These are phyloP conservation scores for Byssothecium circinans DNA, from an alignment of 2,329 filamentous ascomycete species.

Conservation along the genomic window DNA sequence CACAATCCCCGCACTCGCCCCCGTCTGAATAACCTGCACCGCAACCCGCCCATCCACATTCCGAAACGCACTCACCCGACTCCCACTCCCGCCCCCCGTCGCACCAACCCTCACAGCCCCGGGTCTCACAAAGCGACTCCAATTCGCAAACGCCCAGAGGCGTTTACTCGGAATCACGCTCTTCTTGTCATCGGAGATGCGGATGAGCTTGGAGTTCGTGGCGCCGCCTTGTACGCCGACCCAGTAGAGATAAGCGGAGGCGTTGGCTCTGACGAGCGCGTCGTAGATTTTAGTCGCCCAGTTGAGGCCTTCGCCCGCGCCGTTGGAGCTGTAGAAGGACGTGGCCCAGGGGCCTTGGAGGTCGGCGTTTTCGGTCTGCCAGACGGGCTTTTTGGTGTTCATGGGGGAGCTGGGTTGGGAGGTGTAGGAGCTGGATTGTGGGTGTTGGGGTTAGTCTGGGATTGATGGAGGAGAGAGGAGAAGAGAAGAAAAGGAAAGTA, in stretches of 20 bases:
- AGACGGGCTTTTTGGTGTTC: conserved; percentile 48
- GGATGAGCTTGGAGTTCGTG: conserved; percentile 40
- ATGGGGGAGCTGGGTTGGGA: conserved; percentile 22
- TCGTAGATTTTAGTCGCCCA: conserved; percentile 59
- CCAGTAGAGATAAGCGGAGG: conserved; percentile 60
- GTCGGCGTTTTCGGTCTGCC: conserved; percentile 58
- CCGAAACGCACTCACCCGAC: conserved; percentile 38
- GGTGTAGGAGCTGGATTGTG: conserved; percentile 19
- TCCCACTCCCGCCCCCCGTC: conserved; percentile 32
- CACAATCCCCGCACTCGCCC: conserved; percentile 15
- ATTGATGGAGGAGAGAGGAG: too few species aligned
- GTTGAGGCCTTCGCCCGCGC: conserved; percentile 55
- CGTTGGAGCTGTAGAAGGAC: conserved; percentile 52
- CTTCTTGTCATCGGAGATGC: conserved; percentile 39
- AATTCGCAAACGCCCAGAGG: conserved; percentile 49
- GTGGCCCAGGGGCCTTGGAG: conserved; percentile 45
- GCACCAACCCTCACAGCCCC: conserved; percentile 43
- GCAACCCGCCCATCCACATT: conserved; percentile 38
- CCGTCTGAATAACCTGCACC: conserved; percentile 44
- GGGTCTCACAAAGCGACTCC: conserved; percentile 42
- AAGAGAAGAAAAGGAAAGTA: too few species aligned
- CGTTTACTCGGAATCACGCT: conserved; percentile 37
- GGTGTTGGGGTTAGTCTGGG: too few species aligned
- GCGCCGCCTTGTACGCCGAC: conserved; percentile 49
- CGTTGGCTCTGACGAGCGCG: conserved; percentile 51